Conservation (phyloP, 1,284 basidiomycete genomes). For the Trichosporon sp. region DNA sequence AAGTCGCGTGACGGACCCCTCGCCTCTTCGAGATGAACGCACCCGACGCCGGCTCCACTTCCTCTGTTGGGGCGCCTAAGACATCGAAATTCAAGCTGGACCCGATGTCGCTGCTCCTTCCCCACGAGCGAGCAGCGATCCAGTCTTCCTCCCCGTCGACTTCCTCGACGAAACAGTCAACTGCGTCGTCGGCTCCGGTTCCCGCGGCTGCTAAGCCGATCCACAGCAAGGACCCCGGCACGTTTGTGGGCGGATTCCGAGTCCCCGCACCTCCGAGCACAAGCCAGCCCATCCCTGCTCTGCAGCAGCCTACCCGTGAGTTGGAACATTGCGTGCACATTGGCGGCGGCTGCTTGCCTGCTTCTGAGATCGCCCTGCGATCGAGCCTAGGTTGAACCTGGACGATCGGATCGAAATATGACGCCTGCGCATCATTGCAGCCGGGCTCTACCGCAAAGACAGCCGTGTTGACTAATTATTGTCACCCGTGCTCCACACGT, state of each 20-base stretch:
- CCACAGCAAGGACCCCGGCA: not conserved
- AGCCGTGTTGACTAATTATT: not conserved
- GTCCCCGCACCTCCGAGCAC: not conserved
- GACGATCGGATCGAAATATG: conserved; percentile 3
- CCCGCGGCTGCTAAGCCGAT: not conserved
- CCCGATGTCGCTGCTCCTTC: conserved; percentile 46
- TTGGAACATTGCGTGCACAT: not conserved
- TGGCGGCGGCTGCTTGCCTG: not conserved
- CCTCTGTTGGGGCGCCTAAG: not conserved
- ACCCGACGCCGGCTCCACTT: not conserved
- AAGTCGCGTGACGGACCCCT: not conserved
- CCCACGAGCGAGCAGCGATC: conserved; percentile 39
- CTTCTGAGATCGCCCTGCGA: not conserved
- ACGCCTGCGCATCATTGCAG: not conserved
- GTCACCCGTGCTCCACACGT: not conserved
- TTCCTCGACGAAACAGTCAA: not conserved
- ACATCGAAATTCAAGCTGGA: conserved; percentile 44
- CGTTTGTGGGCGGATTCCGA: conserved; percentile 3
- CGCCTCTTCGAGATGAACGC: not conserved
- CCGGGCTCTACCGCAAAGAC: not conserved
- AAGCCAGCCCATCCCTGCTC: conserved; percentile 9
- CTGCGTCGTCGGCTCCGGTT: not conserved
- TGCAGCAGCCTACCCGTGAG: conserved; percentile 10
- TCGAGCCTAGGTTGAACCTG: not conserved
- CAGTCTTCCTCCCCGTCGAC: not conserved